Evolutionary conservation across 1,139 yeast species (phyloP).

Genomic region (Geotrichum fermentans): DNA sequence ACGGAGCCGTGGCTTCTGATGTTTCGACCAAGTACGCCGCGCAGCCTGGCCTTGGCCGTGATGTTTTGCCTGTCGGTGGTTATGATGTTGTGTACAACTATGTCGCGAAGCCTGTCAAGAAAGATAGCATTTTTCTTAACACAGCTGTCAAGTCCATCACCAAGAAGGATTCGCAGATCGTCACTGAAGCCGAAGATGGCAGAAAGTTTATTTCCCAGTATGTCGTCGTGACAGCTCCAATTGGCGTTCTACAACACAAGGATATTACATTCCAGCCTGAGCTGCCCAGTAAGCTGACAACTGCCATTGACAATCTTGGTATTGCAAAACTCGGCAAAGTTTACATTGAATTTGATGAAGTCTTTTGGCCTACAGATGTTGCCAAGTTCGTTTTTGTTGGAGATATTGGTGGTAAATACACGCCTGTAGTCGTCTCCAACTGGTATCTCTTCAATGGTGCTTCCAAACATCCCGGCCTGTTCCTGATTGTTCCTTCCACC

Average conservation of each 20-base stretch:
- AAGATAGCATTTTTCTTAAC: slow-evolving; percentile 41
- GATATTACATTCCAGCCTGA: slow-evolving; percentile 46
- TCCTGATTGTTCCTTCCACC: slow-evolving; percentile 39
- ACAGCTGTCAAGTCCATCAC: slow-evolving; percentile 46
- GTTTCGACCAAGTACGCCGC: slow-evolving; percentile 38
- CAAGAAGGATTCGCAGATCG: slow-evolving; percentile 27
- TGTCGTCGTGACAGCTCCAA: slow-evolving; percentile 68
- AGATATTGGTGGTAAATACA: slow-evolving; percentile 30
- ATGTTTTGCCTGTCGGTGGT: slow-evolving; percentile 87
- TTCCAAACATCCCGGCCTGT: slow-evolving; percentile 24
- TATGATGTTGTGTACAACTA: slow-evolving; percentile 31
- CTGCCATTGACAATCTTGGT: slow-evolving; percentile 50
- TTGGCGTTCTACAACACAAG: slow-evolving; percentile 54
- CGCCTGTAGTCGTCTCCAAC: slow-evolving; percentile 53
- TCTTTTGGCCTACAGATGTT: slow-evolving; percentile 56
- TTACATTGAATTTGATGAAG: slow-evolving; percentile 62
- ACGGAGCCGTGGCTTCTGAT: slow-evolving; percentile 52
- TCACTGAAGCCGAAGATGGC: slow-evolving; percentile 32
- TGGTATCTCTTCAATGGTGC: slow-evolving; percentile 35
- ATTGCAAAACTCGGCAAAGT: slow-evolving; percentile 76
- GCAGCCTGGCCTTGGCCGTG: slow-evolving; percentile 80
- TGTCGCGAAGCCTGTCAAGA: slow-evolving; percentile 38
- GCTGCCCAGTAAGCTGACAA: slow-evolving; percentile 32
- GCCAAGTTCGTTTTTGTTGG: slow-evolving; percentile 50
- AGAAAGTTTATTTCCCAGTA: slow-evolving; percentile 43